Conservation (phyloP, 2,329 filamentous ascomycete species). For the Colletotrichum simmondsii region DNA sequence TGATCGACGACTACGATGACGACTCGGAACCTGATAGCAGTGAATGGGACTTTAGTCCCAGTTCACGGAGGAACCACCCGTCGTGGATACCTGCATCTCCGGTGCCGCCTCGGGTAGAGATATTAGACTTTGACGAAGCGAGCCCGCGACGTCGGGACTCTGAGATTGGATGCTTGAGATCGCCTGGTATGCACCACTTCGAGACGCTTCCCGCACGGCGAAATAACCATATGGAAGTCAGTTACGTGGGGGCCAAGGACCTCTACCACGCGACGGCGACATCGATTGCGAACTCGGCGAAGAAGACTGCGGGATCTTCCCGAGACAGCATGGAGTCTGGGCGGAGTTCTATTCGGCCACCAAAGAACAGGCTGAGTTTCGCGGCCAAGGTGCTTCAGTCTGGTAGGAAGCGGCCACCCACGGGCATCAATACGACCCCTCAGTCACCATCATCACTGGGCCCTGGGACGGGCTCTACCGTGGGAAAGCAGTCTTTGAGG, state of each 20-base stretch:
- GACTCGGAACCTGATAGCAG: constrained; percentile 23
- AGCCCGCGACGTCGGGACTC: constrained; percentile 32
- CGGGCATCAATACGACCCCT: constrained; percentile 21
- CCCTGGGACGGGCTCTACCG: neutral
- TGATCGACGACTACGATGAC: constrained; percentile 26
- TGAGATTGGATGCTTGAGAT: constrained; percentile 23
- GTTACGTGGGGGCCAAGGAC: constrained; percentile 35
- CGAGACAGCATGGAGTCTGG: constrained; percentile 10
- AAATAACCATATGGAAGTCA: constrained; percentile 35
- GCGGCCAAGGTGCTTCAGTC: constrained; percentile 31
- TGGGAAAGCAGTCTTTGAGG: neutral
- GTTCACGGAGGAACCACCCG: constrained; percentile 12
- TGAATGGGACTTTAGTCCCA: constrained; percentile 31
- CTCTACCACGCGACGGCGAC: constrained; percentile 40
- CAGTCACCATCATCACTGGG: neutral
- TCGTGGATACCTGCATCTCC: constrained; percentile 33
- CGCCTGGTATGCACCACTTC: constrained; percentile 35
- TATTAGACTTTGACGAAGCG: constrained; percentile 23
- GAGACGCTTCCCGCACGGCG: constrained; percentile 33
- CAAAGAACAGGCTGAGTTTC: constrained; percentile 29
- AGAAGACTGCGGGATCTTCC: neutral
- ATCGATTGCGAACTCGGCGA: constrained; percentile 35
- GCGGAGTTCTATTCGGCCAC: neutral
- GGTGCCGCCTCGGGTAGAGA: constrained; percentile 26
- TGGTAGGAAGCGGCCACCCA: constrained; percentile 29